phyloP scores from a whole-genome alignment of 108 stramenopile species.

The Skeletonema potamos region DNA sequence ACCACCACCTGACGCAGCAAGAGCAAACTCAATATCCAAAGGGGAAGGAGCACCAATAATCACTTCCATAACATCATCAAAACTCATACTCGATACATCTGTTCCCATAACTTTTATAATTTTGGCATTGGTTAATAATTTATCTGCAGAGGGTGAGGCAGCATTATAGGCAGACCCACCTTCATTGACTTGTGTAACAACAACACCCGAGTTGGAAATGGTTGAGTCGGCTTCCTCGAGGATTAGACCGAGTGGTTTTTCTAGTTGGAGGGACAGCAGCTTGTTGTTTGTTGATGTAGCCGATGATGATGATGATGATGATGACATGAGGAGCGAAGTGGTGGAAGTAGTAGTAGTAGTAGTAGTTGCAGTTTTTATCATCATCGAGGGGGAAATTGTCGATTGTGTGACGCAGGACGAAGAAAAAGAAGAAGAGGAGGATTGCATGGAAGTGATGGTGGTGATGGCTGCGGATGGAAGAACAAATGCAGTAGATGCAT shows the following conservation, averaged over 20 bases:
- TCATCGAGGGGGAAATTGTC: neutral
- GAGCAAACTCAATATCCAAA: conserved; percentile 48
- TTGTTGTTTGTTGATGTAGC: conserved; percentile 5
- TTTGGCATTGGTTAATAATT: conserved; percentile 46
- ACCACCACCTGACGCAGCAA: conserved; percentile 1
- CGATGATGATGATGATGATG: neutral
- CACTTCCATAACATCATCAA: conserved; percentile 78
- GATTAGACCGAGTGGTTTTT: conserved; percentile 78
- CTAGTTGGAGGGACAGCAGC: conserved; percentile 42
- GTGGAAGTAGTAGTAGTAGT: neutral
- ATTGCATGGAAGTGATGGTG: no score
- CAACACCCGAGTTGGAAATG: conserved; percentile 39
- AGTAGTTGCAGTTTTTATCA: neutral
- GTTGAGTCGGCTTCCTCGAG: conserved; percentile 70
- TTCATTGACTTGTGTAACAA: conserved; percentile 58
- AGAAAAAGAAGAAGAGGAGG: no score
- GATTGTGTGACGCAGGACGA: neutral
- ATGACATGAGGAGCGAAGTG: neutral
- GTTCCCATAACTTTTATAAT: conserved; percentile 53
- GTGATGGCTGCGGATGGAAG: no score
- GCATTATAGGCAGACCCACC: conserved; percentile 67
- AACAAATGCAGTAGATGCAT: neutral
- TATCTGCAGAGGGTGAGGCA: conserved; percentile 28
- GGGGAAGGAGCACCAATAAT: conserved; percentile 69
- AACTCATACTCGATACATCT: conserved; percentile 53